A percentile compares a stretch with the other conserved stretches of the same genome.
phyloP scores from a whole-genome alignment of 2,329 filamentous ascomycete species.

The Arthrobotrys entomopaga region DNA sequence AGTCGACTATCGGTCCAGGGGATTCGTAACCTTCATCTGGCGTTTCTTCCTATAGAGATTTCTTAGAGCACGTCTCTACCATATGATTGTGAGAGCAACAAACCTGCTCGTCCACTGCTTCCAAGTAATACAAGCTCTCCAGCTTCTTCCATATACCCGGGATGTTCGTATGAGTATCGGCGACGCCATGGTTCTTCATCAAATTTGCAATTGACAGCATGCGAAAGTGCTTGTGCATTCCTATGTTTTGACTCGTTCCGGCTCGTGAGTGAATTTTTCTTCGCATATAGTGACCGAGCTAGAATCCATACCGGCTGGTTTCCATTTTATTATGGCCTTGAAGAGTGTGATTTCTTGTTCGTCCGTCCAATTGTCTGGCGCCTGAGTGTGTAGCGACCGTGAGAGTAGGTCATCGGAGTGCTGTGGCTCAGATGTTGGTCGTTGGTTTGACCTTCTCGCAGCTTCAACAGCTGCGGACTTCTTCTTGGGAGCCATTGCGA shows the following conservation, averaged over 20 bases:
- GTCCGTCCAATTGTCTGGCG: conserved; percentile 83
- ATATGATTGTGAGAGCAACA: conserved; percentile 61
- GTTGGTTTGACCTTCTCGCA: conserved; percentile 60
- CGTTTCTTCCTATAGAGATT: conserved; percentile 49
- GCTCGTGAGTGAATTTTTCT: neutral
- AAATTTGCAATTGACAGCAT: conserved; percentile 87
- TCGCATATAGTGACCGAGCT: conserved; percentile 20
- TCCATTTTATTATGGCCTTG: conserved; percentile 91
- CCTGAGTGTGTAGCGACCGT: conserved; percentile 28
- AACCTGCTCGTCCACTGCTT: conserved; percentile 85
- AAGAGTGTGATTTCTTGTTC: conserved; percentile 93
- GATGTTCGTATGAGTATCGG: conserved; percentile 85
- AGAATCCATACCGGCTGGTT: conserved; percentile 78
- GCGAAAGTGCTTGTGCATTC: conserved; percentile 92
- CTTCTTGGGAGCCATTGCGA: conserved; percentile 52
- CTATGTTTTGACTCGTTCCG: conserved; percentile 64
- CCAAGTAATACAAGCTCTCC: conserved; percentile 81
- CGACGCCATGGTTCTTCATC: conserved; percentile 80
- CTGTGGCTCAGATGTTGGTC: conserved; percentile 64
- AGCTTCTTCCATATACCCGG: conserved; percentile 93
- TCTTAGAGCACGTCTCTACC: conserved; percentile 1
- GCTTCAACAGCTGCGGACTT: conserved; percentile 27
- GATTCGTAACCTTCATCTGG: conserved; percentile 54
- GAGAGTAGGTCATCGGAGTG: conserved; percentile 31
- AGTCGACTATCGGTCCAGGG: conserved; percentile 39